Base-by-base conservation (phyloP, 371 early-diverging fungal genomes). In the Entomophthora muscae region DNA sequence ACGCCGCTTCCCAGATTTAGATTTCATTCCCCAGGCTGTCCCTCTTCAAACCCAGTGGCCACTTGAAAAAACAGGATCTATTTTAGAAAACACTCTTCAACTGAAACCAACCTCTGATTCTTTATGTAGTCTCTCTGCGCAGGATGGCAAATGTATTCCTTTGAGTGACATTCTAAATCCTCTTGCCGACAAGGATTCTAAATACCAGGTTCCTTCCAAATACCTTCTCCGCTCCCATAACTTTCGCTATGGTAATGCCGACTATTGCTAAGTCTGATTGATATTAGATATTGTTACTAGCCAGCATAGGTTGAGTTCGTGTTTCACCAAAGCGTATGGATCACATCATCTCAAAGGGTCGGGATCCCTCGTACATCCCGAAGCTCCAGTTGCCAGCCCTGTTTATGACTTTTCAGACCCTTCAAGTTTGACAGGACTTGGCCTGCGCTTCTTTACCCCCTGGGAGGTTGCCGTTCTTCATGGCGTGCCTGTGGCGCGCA, bases 361-460 rank as follows among this genome's bases (percentile, higher is more conserved):
- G 69, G 27, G 66, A 68, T 53, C 75, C 68, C 65, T 57, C 69
- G 56, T 60, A 66, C 42, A 57, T 62, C 17, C 42, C 17, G 51
- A 72, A 68, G 29, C 71, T 66, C 65, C 66, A 72, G 3, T 26
- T 31, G 30, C 26, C n/a, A 29, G n/a, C 29, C 31, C 53, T 22
- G 23, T 63, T 24, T 78, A 81, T 63, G 68, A 81, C 63, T 83
- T 78, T 74, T 63, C 67, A 27, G 64, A 79, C 58, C 73, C 77
- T 3, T 66, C 67, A 57, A 69, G 82, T 0, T 65, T 81, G 42
- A 63, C 81, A 0, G 69, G 72, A 7, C 70, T 86, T 27, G 86
- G 87, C 0, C 70, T 86, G 23, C 77, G 89, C 26, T 90, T 83
- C 67, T 81, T 88, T 61, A 82, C 84, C 0, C 90, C 91, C 1